Conservation (phyloP, 768 basidiomycete species). For the Lentinula guzmanii region DNA sequence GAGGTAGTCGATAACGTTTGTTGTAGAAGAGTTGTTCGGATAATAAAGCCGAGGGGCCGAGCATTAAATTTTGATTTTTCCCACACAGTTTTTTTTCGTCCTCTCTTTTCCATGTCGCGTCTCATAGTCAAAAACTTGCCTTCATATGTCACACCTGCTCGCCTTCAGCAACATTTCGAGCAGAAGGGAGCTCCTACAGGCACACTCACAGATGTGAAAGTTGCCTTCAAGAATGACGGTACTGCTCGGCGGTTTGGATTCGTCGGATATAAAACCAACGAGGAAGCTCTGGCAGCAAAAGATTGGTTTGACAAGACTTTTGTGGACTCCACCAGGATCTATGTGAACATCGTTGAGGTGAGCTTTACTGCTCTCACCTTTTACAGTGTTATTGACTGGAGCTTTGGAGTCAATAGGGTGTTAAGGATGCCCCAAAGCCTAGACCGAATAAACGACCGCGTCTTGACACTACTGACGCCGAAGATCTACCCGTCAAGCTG, state of each 20-base stretch:
- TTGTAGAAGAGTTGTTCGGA: neutral
- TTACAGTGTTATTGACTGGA: neutral
- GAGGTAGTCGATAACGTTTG: neutral
- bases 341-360: conserved; percentile 74
- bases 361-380: conserved; percentile 18
- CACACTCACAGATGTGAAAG: conserved; percentile 80
- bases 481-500: conserved; percentile 12
- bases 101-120: conserved; percentile 54
- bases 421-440: conserved; percentile 61
- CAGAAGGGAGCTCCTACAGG: conserved; percentile 54
- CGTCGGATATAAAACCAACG: conserved; percentile 78
- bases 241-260: conserved; percentile 88
- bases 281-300: conserved; percentile 68
- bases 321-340: conserved; percentile 73
- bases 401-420: conserved; percentile 38
- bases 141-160: conserved; percentile 54
- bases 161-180: conserved; percentile 65
- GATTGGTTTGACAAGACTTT: conserved; percentile 86
- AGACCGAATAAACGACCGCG: conserved; percentile 68
- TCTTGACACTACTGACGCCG: conserved; percentile 17
- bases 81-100: neutral
- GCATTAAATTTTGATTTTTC: neutral
- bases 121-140: conserved; percentile 83
- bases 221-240: conserved; percentile 72
- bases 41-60: neutral